Base-by-base conservation (phyloP, 345 rosid species). In the Camelina neglecta region DNA sequence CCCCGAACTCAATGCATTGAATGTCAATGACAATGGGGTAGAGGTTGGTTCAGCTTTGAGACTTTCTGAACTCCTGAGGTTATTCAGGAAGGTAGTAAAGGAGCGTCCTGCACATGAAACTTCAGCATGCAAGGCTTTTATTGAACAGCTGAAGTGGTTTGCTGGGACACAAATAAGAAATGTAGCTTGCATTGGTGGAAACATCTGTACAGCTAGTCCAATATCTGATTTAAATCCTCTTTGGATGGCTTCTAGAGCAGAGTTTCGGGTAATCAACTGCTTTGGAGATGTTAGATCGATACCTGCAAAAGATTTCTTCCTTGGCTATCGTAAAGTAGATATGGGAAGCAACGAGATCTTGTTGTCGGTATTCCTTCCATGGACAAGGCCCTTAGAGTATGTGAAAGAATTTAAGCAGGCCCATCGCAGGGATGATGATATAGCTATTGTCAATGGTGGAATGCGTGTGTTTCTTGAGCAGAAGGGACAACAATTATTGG, bases 331-430 rank as follows among this genome's bases (percentile, higher is more conserved):
- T 16, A 87, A 88, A 81, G 97, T 92, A 80, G 97, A 90, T 78
- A 84, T 92, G 77, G 72, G 77, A 11, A 78, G 74, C 49, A 81
- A 79, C 45, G 99, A 92, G 80, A 86, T 90, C 45, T 84, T 95
- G 74, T 85, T 87, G 72, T 90, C 97, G 1, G 71, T 94, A 36
- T 90, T 89, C 74, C 86, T 94, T 77, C 97, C 98, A 29, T 94
- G 97, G 98, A 90, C 91, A 71, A 88, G 89, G 78, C 85, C 81
- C 26, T 85, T 84, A 20, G 98, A 94, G 82, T 87, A 81, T 81
- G 93, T 94, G 65, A 94, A 92, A 83, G 98, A 92, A 76, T 94
- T 90, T 87, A 94, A 94, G 83, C 97, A 92, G 86, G 92, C 97
- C 33, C 97, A 94, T 67, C 80, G 98, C 51, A 90, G 97, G 77